Evolutionary conservation across 352 stramenopile species (phyloP).

Genomic region (Peronospora belbahrii): DNA sequence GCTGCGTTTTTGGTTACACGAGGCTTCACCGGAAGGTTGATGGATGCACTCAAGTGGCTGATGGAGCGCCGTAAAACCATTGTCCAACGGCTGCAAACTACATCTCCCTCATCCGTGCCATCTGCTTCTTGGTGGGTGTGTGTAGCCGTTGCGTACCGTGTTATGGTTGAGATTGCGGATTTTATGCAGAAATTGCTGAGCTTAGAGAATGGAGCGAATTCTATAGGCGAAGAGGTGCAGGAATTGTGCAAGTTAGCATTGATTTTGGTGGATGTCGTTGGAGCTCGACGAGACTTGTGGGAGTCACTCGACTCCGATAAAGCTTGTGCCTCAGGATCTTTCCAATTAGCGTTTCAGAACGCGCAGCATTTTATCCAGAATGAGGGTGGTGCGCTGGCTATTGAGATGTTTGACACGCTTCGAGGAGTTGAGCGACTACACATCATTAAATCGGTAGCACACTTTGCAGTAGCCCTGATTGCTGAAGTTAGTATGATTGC

Average conservation of each 20-base stretch:
- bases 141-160: conserved; percentile 34
- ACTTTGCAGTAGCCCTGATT: conserved; percentile 42
- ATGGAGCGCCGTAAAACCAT: conserved; percentile 33
- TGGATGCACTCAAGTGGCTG: conserved; percentile 45
- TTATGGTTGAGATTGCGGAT: conserved; percentile 49
- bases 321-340: conserved; percentile 34
- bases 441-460: conserved; percentile 41
- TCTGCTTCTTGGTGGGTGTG: conserved; percentile 57
- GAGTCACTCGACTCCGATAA: conserved; percentile 22
- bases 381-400: conserved; percentile 40
- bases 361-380: conserved; percentile 59
- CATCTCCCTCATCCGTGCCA: conserved; percentile 16
- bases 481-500: conserved; percentile 30
- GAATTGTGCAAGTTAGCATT: conserved; percentile 44
- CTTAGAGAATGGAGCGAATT: conserved; percentile 30
- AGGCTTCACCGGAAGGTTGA: conserved; percentile 35
- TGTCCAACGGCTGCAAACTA: conserved; percentile 22
- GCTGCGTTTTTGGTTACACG: conserved; percentile 21
- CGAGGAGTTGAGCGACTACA: conserved; percentile 36
- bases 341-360: conserved; percentile 44
- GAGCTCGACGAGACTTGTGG: conserved; percentile 40
- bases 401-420: conserved; percentile 51
- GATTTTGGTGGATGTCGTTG: conserved; percentile 45
- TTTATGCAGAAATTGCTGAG: conserved; percentile 50
- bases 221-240: conserved; percentile 39